A percentile compares a stretch with the other conserved stretches of the same genome.
These are phyloP conservation scores for Diaporthe nobilis DNA, from an alignment of 2,329 filamentous ascomycete species.

Conservation along the genomic window DNA sequence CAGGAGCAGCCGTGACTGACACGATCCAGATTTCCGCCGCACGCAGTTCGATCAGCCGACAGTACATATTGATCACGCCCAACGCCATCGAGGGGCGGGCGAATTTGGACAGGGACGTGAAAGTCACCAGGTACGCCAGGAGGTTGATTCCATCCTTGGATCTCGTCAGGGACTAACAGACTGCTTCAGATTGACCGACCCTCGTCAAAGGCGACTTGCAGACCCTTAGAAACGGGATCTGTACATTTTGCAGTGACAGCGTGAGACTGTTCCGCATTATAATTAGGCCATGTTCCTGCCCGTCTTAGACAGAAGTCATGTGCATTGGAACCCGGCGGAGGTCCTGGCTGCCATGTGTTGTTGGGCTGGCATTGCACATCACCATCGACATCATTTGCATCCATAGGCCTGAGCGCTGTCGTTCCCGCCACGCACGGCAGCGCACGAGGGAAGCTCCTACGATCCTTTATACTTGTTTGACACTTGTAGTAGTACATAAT, in stretches of 20 bases:
- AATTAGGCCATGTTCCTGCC: background rate
- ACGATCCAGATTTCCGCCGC: constrained; percentile 80
- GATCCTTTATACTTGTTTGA: background rate
- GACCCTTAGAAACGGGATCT: constrained; percentile 41
- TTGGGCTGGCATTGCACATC: background rate
- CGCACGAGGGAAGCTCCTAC: background rate
- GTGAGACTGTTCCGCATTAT: background rate
- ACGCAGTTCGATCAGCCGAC: constrained; percentile 86
- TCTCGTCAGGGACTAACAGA: constrained; percentile 7
- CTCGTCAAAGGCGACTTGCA: constrained; percentile 66
- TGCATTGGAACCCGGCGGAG: background rate
- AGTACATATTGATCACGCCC: constrained; percentile 97
- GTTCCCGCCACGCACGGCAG: background rate
- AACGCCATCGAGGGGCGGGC: constrained; percentile 80
- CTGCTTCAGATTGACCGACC: constrained; percentile 67
- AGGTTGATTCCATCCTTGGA: background rate
- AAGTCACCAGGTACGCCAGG: constrained; percentile 76
- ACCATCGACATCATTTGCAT: background rate
- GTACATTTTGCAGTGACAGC: background rate
- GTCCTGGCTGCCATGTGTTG: background rate
- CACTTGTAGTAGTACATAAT: background rate
- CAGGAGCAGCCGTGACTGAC: constrained; percentile 42
- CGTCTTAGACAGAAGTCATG: background rate
- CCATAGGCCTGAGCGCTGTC: background rate
- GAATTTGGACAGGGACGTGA: constrained; percentile 77